Evolutionary conservation across 2,329 filamentous ascomycete species (phyloP), one percentile per base, ranked within the genome.

Genomic region (Cylindrodendrum hubeiense): DNA sequence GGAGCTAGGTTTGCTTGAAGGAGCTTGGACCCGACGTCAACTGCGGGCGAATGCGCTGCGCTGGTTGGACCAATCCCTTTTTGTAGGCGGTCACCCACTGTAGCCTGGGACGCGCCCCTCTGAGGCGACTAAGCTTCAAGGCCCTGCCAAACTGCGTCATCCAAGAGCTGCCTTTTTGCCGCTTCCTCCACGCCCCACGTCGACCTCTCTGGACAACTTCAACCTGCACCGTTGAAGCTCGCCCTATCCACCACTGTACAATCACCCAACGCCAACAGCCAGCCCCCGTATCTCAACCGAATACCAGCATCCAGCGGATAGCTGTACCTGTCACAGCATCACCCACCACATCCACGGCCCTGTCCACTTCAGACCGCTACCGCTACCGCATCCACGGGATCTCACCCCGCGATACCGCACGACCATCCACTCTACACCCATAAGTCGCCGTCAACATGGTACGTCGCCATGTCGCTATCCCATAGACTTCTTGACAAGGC

Each of bases 101-200:
- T 50, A 59, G 53, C 47, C 43, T 57, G 19, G 41, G 37, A 34
- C 30, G 13, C 4, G 26, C 5, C 34, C 51, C 26, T 10, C 21
- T 43, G 26, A 53, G 33, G n/a, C 37, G n/a, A n/a, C 5, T 43
- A 26, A 50, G 59, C 59, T 50, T 6, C 51, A 15, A 50, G 57
- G 54, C 43, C 62, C 60, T 66, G 62, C 34, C 59, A 71, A 71
- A 74, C 76, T 78, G 76, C 76, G 76, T 78, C 76, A 78, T 77
- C 67, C 74, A 55, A 74, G 67, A 76, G 76, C 72, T 78, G 76
- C 76, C 76, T 78, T 61, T 74, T 34, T 50, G 64, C 60, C 63
- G 63, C 64, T 67, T 46, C 66, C 28, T 28, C n/a, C 37, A 56
- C 46, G 50, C 68, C 69, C 71, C 69, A 74, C 67, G 66, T 67